A percentile compares a stretch with the other conserved stretches of the same genome.
phyloP scores from a whole-genome alignment of 805 yeast species.

The Metschnikowia koreensis region DNA sequence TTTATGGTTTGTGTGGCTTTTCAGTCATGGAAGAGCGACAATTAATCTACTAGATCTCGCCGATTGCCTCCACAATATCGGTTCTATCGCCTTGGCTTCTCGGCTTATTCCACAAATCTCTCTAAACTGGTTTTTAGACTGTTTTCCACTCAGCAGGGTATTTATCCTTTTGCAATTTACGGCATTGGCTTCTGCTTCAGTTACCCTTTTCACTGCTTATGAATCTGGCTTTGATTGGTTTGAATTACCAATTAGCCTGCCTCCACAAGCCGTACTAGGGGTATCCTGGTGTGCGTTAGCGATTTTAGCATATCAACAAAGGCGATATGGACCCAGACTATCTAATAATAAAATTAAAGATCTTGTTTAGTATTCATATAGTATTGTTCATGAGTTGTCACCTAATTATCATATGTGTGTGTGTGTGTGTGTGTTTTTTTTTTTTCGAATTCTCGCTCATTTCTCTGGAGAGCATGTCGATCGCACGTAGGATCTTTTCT shows the following conservation, averaged over 20 bases:
- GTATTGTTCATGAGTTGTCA: no score
- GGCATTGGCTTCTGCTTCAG: neutral
- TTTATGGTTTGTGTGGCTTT: constrained; percentile 2
- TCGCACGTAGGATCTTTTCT: neutral
- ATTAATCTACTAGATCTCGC: constrained; percentile 17
- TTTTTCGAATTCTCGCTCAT: neutral
- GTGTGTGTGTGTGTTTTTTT: no score
- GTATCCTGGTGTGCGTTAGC: constrained; percentile 1
- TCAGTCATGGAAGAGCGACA: constrained; percentile 7
- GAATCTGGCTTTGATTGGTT: constrained; percentile 3
- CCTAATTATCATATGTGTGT: no score
- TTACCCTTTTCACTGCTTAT: neutral
- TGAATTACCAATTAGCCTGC: constrained; percentile 11
- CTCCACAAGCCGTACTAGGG: constrained; percentile 5
- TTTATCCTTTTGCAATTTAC: constrained; percentile 3
- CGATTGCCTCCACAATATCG: constrained; percentile 13
- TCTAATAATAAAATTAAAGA: neutral
- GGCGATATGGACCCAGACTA: constrained; percentile 1
- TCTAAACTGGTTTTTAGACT: constrained; percentile 16
- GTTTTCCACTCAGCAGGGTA: constrained; percentile 1
- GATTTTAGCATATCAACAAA: constrained; percentile 7
- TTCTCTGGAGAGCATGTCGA: neutral
- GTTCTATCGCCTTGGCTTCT: constrained; percentile 10
- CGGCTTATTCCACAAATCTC: constrained; percentile 17
- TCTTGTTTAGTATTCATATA: neutral